These are phyloP conservation scores for Curvularia sp. DNA, from an alignment of 2,329 filamentous ascomycete species.

Conservation along the genomic window DNA sequence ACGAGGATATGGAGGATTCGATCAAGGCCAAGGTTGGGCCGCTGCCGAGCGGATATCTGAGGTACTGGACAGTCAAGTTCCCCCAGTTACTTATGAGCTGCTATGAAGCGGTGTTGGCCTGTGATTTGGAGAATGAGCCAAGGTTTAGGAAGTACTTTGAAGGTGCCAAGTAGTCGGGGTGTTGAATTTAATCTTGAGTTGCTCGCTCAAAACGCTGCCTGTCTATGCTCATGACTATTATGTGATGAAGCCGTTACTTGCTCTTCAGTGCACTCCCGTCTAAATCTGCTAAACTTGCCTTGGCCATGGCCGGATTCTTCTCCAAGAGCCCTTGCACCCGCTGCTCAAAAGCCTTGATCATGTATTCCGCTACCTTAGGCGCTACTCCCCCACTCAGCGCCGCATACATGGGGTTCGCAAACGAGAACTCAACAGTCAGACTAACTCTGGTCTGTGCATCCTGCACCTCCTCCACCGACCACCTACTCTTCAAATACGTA, in stretches of 20 bases:
- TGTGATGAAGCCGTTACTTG: slow-evolving; percentile 1
- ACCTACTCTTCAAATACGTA: slow-evolving; percentile 72
- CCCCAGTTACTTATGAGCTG: slow-evolving; percentile 79
- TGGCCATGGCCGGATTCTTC: slow-evolving; percentile 30
- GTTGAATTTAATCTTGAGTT: neutral
- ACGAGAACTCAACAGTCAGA: slow-evolving; percentile 80
- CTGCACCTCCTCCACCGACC: slow-evolving; percentile 63
- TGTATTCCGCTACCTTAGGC: slow-evolving; percentile 81
- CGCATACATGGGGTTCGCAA: slow-evolving; percentile 87
- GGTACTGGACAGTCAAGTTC: slow-evolving; percentile 83
- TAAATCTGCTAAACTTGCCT: slow-evolving; percentile 35
- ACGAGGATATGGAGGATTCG: slow-evolving; percentile 89
- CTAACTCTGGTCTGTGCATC: slow-evolving; percentile 72
- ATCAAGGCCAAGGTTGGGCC: slow-evolving; percentile 77
- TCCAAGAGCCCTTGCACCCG: slow-evolving; percentile 68
- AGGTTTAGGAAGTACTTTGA: slow-evolving; percentile 19
- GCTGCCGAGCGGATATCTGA: slow-evolving; percentile 79
- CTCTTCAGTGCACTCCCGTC: slow-evolving; percentile 38
- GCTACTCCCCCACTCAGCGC: slow-evolving; percentile 82
- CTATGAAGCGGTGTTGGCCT: slow-evolving; percentile 60
- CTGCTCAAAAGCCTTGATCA: slow-evolving; percentile 93
- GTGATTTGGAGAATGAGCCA: slow-evolving; percentile 16
- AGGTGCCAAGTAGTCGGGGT: slow-evolving; percentile 12
- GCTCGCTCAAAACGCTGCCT: neutral
- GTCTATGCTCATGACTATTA: neutral